Evolutionary conservation across 108 stramenopile genomes (phyloP).

Genomic region (Nannochloropsis granulata): DNA sequence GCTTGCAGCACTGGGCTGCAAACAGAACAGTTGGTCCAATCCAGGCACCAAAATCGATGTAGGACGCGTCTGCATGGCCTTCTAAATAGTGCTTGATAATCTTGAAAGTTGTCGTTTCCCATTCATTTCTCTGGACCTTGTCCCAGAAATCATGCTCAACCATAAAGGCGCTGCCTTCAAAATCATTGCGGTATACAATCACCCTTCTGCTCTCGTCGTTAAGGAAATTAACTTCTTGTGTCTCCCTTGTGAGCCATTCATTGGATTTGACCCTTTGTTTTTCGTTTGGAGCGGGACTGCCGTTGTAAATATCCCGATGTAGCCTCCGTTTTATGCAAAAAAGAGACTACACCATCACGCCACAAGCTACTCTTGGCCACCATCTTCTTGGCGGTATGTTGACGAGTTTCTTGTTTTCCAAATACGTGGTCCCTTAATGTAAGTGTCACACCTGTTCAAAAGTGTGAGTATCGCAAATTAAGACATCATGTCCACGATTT

Average conservation of each 20-base stretch:
- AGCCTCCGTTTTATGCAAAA: too few species aligned
- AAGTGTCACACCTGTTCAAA: too few species aligned
- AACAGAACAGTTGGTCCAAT: neutral
- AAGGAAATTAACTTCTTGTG: neutral
- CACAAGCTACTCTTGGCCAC: too few species aligned
- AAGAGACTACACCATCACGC: too few species aligned
- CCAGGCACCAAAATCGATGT: neutral
- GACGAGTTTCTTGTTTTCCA: too few species aligned
- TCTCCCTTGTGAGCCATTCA: neutral
- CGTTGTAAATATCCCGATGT: too few species aligned
- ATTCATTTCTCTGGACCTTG: neutral
- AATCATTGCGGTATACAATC: neutral
- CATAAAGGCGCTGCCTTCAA: neutral
- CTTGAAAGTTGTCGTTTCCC: neutral
- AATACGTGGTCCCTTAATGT: too few species aligned
- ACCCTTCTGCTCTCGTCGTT: neutral
- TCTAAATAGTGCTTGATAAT: neutral
- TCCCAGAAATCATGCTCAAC: neutral
- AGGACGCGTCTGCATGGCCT: neutral
- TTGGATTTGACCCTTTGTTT: neutral
- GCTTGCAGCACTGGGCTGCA: neutral
- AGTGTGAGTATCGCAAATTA: too few species aligned
- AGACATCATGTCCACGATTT: too few species aligned
- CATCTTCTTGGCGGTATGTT: too few species aligned
- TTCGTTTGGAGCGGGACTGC: neutral